phyloP scores from a whole-genome alignment of 345 rosid species.

The Euphorbia peplus region DNA sequence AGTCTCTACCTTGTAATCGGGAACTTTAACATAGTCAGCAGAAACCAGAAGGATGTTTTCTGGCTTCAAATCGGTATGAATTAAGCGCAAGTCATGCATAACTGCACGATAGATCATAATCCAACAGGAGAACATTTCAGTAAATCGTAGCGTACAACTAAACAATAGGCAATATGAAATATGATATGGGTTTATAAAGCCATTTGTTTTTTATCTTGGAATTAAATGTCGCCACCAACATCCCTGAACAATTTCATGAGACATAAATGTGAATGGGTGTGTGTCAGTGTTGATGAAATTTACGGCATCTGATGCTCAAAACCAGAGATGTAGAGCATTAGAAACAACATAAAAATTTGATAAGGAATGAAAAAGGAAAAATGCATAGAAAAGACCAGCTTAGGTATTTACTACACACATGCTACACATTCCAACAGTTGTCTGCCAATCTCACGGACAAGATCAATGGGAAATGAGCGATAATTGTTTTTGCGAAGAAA shows the following conservation, averaged over 20 bases:
- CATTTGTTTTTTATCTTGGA: neutral
- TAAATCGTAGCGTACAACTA: neutral
- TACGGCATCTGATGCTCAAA: neutral
- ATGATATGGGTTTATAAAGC: neutral
- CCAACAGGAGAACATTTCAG: conserved; percentile 16
- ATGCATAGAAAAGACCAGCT: conserved; percentile 42
- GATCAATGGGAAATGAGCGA: conserved; percentile 97
- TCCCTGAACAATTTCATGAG: neutral
- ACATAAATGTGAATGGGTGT: too few relatives aligned
- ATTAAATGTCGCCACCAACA: neutral
- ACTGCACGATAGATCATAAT: conserved; percentile 43
- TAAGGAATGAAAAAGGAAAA: conserved; percentile 3
- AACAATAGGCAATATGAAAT: neutral
- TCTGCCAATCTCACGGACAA: conserved; percentile 99
- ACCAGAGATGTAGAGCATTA: neutral
- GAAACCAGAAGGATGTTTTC: conserved; percentile 79
- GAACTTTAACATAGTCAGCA: conserved; percentile 69
- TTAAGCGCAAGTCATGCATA: conserved; percentile 80
- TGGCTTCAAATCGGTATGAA: conserved; percentile 88
- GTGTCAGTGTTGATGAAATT: neutral
- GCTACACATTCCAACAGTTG: conserved; percentile 99
- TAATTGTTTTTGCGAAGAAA: conserved; percentile 98
- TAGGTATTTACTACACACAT: conserved; percentile 89
- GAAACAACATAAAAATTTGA: neutral
- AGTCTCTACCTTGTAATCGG: conserved; percentile 61